Percentiles rank a stretch among this genome's conserved stretches.
These are phyloP conservation scores for Oropetium thomaeum DNA, from an alignment of 176 grass and related monocot species.

Conservation along the genomic window DNA sequence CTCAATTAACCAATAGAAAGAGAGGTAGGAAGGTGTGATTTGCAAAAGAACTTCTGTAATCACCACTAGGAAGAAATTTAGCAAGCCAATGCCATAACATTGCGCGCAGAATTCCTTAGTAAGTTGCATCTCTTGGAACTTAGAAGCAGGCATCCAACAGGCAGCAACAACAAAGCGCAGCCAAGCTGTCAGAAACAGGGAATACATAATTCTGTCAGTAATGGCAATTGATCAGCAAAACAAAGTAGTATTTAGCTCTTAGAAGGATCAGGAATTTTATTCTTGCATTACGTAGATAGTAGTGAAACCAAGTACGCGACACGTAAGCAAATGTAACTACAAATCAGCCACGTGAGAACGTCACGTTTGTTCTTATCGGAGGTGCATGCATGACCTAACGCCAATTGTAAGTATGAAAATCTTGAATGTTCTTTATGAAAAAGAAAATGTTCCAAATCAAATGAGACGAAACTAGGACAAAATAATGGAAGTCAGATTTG, in stretches of 20 bases:
- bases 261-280: background rate
- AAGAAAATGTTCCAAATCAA: background rate
- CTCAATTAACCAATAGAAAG: background rate
- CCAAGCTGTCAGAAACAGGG: slow-evolving; percentile 41
- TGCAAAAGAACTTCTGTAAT: background rate
- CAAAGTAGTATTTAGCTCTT: background rate
- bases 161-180: slow-evolving; percentile 57
- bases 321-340: background rate
- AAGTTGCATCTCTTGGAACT: background rate
- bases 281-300: background rate
- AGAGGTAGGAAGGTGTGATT: background rate
- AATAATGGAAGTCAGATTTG: background rate
- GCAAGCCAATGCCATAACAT: slow-evolving; percentile 14
- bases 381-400: background rate
- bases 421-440: no score
- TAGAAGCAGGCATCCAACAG: slow-evolving; percentile 59
- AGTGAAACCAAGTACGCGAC: no score
- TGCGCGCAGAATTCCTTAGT: background rate
- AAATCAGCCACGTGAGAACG: background rate
- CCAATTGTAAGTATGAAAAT: background rate
- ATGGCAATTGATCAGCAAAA: background rate
- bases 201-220: background rate
- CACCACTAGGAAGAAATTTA: background rate
- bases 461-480: background rate
- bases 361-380: background rate